Evolutionary conservation across 768 basidiomycete species (phyloP).

Genomic region (Boletus reticulatus): DNA sequence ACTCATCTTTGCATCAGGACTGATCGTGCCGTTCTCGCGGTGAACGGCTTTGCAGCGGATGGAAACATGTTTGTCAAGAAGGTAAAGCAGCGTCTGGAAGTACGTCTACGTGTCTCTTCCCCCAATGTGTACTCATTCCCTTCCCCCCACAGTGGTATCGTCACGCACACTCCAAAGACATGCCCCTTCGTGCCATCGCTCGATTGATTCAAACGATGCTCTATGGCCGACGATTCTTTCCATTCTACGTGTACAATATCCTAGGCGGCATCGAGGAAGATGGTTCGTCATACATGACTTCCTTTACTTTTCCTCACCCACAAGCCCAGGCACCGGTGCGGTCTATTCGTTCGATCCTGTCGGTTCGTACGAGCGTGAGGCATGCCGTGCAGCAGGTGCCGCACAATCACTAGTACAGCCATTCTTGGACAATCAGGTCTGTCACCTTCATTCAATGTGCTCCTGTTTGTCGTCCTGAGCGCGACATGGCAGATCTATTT

Average conservation of each 20-base stretch:
- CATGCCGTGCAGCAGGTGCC: conserved; percentile 94
- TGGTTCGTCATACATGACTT: conserved; percentile 50
- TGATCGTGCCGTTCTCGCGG: conserved; percentile 88
- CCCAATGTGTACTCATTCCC: background rate
- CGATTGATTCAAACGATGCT: conserved; percentile 98
- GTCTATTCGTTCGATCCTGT: conserved; percentile 99
- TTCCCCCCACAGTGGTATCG: conserved; percentile 78
- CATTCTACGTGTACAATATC: conserved; percentile 97
- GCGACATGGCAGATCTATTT: conserved; percentile 78
- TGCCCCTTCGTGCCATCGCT: conserved; percentile 97
- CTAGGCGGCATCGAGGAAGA: conserved; percentile 96
- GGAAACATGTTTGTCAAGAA: conserved; percentile 98
- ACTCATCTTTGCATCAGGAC: conserved; percentile 50
- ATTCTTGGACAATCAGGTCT: conserved; percentile 96
- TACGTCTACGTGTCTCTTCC: conserved; percentile 36
- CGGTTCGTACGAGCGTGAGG: conserved; percentile 95
- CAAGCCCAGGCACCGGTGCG: conserved; percentile 75
- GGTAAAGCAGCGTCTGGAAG: conserved; percentile 93
- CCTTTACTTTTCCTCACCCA: background rate
- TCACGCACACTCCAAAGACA: conserved; percentile 95
- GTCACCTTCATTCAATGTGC: conserved; percentile 28
- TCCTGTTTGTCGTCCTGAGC: too few species aligned
- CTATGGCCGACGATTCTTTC: conserved; percentile 95
- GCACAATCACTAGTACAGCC: conserved; percentile 95
- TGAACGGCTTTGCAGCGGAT: conserved; percentile 97